These are phyloP conservation scores for Naganishia onofrii DNA, from an alignment of 768 basidiomycete species.

Conservation along the genomic window DNA sequence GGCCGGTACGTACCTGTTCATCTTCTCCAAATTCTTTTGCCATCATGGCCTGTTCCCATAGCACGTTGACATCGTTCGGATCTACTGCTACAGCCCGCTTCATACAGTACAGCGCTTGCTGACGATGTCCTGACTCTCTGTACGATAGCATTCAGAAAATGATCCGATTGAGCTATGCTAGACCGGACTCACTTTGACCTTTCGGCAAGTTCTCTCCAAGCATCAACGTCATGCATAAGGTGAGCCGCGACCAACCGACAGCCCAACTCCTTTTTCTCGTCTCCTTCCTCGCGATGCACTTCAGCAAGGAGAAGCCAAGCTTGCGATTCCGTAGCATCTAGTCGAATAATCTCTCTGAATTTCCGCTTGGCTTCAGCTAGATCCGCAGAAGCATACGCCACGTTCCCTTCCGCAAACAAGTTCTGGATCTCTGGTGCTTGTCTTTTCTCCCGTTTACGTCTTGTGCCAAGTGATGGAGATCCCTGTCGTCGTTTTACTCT, in stretches of 20 bases:
- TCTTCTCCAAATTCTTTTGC: constrained; percentile 72
- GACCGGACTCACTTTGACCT: constrained; percentile 65
- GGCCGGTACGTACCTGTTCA: constrained; percentile 58
- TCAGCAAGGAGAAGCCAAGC: constrained; percentile 88
- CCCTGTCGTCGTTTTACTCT: constrained; percentile 30
- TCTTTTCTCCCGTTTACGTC: constrained; percentile 29
- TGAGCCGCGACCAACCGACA: constrained; percentile 87
- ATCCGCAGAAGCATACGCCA: constrained; percentile 73
- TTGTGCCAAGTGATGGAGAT: constrained; percentile 34
- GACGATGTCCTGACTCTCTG: constrained; percentile 68
- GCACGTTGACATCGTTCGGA: constrained; percentile 74
- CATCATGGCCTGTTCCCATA: constrained; percentile 84
- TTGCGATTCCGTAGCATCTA: constrained; percentile 76
- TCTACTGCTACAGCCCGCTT: constrained; percentile 75
- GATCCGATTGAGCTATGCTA: constrained; percentile 4
- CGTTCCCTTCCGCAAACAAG: constrained; percentile 80
- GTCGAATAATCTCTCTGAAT: constrained; percentile 88
- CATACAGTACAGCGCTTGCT: constrained; percentile 90
- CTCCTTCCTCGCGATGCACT: constrained; percentile 71
- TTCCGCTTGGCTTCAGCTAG: constrained; percentile 67
- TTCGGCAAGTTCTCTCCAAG: constrained; percentile 76
- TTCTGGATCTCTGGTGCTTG: constrained; percentile 52
- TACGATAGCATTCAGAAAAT: neutral
- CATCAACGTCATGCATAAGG: constrained; percentile 74
- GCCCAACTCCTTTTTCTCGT: constrained; percentile 71